Conservation (phyloP, 768 basidiomycete species). For the Hydnomerulius pinastri region DNA sequence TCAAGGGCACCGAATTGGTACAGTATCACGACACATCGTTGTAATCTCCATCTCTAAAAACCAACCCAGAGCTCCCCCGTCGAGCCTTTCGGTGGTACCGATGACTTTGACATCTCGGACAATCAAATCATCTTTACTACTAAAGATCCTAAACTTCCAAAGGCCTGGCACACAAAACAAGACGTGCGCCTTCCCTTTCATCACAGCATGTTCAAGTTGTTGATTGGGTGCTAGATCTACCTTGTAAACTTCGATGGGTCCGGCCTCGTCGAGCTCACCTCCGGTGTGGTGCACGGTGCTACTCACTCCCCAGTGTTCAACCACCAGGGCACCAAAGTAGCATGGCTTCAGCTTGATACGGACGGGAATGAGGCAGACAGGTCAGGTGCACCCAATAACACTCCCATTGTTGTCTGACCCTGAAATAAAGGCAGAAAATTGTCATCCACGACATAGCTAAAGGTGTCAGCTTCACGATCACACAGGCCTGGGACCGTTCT, state of each 20-base stretch:
- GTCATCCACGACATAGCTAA: conserved; percentile 75
- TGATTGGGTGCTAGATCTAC: conserved; percentile 56
- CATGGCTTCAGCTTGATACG: conserved; percentile 85
- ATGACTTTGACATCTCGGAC: conserved; percentile 76
- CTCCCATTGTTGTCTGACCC: no score
- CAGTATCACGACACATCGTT: conserved; percentile 23
- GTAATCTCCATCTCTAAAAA: background rate
- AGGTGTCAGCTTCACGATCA: conserved; percentile 69
- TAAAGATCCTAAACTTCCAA: conserved; percentile 76
- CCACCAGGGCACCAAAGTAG: conserved; percentile 65
- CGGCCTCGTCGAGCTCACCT: conserved; percentile 69
- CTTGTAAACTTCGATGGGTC: conserved; percentile 59
- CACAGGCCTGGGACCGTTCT: conserved; percentile 86
- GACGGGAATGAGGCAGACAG: conserved; percentile 92
- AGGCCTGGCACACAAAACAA: conserved; percentile 88
- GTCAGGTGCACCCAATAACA: no score
- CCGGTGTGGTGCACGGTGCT: conserved; percentile 85
- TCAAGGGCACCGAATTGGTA: conserved; percentile 73
- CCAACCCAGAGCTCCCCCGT: conserved; percentile 63
- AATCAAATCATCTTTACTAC: conserved; percentile 79
- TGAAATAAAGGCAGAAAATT: conserved; percentile 59
- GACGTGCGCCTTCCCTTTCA: conserved; percentile 49
- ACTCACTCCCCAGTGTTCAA: conserved; percentile 74
- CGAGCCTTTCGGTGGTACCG: conserved; percentile 83
- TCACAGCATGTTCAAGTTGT: background rate